A percentile compares a stretch with the other conserved stretches of the same genome.
phyloP scores from a whole-genome alignment of 2,329 filamentous ascomycete species.

The Paracoccidioides brasiliensis region DNA sequence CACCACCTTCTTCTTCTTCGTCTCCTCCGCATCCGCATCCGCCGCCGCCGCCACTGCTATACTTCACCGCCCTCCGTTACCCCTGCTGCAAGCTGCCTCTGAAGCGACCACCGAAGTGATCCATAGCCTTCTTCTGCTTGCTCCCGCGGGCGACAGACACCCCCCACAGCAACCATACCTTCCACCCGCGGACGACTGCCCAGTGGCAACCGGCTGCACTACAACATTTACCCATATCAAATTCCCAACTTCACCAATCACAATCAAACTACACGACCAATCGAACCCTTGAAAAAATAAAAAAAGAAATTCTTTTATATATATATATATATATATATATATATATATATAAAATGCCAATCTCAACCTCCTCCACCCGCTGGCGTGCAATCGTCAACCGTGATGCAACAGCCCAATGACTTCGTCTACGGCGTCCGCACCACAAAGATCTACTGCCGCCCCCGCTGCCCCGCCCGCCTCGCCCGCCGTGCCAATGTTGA shows the following conservation, averaged over 20 bases:
- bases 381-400: conserved; percentile 35
- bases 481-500: conserved; percentile 43
- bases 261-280: too few species aligned
- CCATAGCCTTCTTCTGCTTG: background rate
- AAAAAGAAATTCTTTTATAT: too few species aligned
- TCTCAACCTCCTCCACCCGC: conserved; percentile 24
- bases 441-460: conserved; percentile 45
- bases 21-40: background rate
- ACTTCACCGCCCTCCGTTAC: background rate
- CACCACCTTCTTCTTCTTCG: background rate
- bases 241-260: too few species aligned
- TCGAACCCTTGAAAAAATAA: too few species aligned
- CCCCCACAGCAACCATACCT: too few species aligned
- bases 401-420: conserved; percentile 30
- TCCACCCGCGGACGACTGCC: too few species aligned
- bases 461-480: conserved; percentile 45
- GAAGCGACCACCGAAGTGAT: background rate
- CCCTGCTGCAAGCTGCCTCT: background rate
- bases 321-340: background rate
- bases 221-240: too few species aligned
- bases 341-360: background rate
- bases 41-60: too few species aligned
- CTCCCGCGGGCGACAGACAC: background rate
- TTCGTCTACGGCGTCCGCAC: conserved; percentile 47
- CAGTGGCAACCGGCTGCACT: too few species aligned